Base-by-base conservation (phyloP, 2,329 filamentous ascomycete genomes). In the Claviceps maximensis region DNA sequence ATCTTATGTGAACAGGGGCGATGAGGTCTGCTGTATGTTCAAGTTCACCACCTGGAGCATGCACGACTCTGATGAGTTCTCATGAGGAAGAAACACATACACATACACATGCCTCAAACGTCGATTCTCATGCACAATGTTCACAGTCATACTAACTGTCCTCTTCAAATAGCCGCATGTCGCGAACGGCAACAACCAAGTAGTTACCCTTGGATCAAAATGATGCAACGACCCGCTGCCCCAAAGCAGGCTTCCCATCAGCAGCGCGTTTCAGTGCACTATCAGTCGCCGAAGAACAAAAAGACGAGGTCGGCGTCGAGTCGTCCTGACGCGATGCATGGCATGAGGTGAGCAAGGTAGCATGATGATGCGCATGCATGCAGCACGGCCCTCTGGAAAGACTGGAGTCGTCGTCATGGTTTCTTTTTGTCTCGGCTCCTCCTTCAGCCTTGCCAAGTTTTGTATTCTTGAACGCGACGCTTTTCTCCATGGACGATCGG, bases 1-100 rank as follows among this genome's bases (percentile, higher is more conserved):
- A 12, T 2, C 10, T 33, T 13, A 54, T 31, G n/a, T 3, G 1
- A 19, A 21, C 54, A 72, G 70, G 64, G 70, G 70, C 56, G 69
- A 73, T 57, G 71, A 73, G 56, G 70, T 72, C 53, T 73, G 71
- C 58, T 69, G 70, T 72, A 69, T 60, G 70, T 67, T 51, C 53
- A 41, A 12, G 1, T 13, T n/a, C n/a, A n/a, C n/a, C n/a, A n/a
- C n/a, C n/a, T n/a, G n/a, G n/a, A n/a, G n/a, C n/a, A n/a, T 25
- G 31, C 10, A 21, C 38, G 31, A 15, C 15, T 4, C 47, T 46
- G 17, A 15, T 21, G 12, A 27, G 36, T 13, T 8, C 31, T 33
- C 41, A 19, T 23, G 19, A 15, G 19, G 9, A 23, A 15, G 5
- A 13, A 12, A 4, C 10, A 23, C 13, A 33, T 47, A 17, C 27